Evolutionary conservation across 352 stramenopile genomes (phyloP), one percentile per base, ranked within the genome.

Genomic region (Discostella stelligera): DNA sequence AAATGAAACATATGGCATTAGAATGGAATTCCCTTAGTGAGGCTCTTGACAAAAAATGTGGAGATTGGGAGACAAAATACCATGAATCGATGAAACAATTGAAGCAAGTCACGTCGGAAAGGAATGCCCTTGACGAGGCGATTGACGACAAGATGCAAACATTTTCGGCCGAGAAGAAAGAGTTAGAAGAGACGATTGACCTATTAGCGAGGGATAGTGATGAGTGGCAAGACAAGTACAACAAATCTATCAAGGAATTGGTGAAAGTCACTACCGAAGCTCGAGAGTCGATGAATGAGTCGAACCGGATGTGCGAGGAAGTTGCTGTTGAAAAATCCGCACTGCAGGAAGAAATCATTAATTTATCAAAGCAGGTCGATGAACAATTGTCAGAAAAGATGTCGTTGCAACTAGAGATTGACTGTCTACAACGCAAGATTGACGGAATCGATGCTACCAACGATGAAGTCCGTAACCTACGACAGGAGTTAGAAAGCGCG

Each of bases 201-300:
- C 11, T 49, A 14, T 30, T 71, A 9, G 63, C 49, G 1, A 27
- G 25, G 30, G 49, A 71, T 27, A 32, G 23, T 30, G 49, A 71
- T 25, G 48, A 59, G 2, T 71, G 63, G 63, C 27, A 61, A 32
- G 27, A 20, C 27, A 60, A 62, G 25, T 53, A 32, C 50, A 52
- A 13, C 10, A 21, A 20, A 18, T 67, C 60, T 18, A 16, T 8
- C 60, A 41, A 48, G 10, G 39, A 55, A 18, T 16, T 66, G 21
- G 32, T 37, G 44, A 53, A 25, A 10, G 14, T 67, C 16, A 20
- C 11, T 23, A 1, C 7, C 44, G 37, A 44, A 14, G 7, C 37
- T 14, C 37, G 7, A 56, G n/a, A n/a, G 20, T 56, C n/a, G 50
- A 32, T 25, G 7, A 23, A 30, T 30, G n/a, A 52, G 20, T 6